These are phyloP conservation scores for Ophiostoma piceae DNA, from an alignment of 2,329 filamentous ascomycete genomes.

Conservation along the genomic window DNA sequence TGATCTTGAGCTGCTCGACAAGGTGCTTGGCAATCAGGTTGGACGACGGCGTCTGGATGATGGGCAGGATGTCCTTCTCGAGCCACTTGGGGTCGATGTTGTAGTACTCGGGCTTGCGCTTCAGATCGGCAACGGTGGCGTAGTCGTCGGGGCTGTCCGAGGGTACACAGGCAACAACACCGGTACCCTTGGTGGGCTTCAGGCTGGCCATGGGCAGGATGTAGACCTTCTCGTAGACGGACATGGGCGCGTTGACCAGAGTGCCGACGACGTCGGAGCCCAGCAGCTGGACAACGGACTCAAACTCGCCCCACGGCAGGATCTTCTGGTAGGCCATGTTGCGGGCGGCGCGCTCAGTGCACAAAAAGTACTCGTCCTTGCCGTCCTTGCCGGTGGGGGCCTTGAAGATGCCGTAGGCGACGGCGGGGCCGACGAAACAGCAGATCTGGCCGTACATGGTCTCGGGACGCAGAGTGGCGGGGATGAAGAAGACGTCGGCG, in stretches of 20 bases:
- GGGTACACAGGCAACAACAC: conserved; percentile 91
- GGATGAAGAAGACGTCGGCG: conserved; percentile 80
- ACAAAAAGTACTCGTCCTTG: conserved; percentile 73
- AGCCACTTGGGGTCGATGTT: conserved; percentile 96
- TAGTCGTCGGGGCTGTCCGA: conserved; percentile 96
- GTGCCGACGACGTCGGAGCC: conserved; percentile 82
- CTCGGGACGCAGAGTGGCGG: conserved; percentile 86
- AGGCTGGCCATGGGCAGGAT: conserved; percentile 95
- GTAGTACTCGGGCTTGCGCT: conserved; percentile 95
- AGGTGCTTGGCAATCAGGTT: conserved; percentile 77
- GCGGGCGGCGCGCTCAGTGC: conserved; percentile 55
- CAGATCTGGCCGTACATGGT: conserved; percentile 99
- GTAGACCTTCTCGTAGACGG: conserved; percentile 74
- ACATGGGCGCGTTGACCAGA: conserved; percentile 83
- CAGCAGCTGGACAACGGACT: conserved; percentile 64
- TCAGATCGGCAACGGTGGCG: conserved; percentile 78
- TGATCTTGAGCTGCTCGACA: conserved; percentile 91
- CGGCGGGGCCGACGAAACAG: conserved; percentile 88
- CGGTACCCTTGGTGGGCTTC: conserved; percentile 88
- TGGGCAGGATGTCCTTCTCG: conserved; percentile 78
- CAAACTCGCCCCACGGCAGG: conserved; percentile 63
- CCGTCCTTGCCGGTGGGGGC: conserved; percentile 42
- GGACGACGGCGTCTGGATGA: conserved; percentile 79
- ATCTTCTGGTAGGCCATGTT: conserved; percentile 96
- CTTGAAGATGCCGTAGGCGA: conserved; percentile 77